phyloP scores from a whole-genome alignment of 306 rosid species.

The Prunus armeniaca region DNA sequence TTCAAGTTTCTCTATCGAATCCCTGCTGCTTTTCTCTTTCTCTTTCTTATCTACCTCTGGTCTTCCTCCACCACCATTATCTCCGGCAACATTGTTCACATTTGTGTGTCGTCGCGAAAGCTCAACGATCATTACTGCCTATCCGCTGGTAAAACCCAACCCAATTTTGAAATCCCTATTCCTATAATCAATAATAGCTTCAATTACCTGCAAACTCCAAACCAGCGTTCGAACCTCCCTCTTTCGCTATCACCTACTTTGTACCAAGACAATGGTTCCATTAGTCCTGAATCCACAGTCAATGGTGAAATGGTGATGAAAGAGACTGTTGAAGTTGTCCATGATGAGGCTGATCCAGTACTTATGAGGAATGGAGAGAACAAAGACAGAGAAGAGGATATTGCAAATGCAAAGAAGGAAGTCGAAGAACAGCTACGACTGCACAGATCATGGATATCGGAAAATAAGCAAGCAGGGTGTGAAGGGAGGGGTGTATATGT shows the following conservation, averaged over 20 bases:
- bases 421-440: conserved; percentile 48
- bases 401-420: conserved; percentile 43
- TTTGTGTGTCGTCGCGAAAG: conserved; percentile 66
- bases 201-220: background rate
- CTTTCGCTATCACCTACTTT: background rate
- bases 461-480: conserved; percentile 34
- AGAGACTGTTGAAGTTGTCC: conserved; percentile 1
- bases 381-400: conserved; percentile 28
- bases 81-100: conserved; percentile 61
- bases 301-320: conserved; percentile 1
- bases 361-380: conserved; percentile 8
- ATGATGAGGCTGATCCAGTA: conserved; percentile 17
- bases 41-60: conserved; percentile 58
- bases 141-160: conserved; percentile 57
- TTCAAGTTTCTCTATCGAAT: conserved; percentile 34
- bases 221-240: background rate
- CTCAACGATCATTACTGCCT: conserved; percentile 60
- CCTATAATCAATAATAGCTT: conserved; percentile 22
- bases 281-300: background rate
- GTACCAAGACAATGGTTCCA: background rate
- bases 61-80: conserved; percentile 58
- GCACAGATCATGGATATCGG: conserved; percentile 61
- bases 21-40: conserved; percentile 39
- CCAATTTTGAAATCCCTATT: conserved; percentile 46
- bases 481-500: conserved; percentile 58